phyloP scores from a whole-genome alignment of 371 early-diverging fungal genomes.

The Mortierella sp. region DNA sequence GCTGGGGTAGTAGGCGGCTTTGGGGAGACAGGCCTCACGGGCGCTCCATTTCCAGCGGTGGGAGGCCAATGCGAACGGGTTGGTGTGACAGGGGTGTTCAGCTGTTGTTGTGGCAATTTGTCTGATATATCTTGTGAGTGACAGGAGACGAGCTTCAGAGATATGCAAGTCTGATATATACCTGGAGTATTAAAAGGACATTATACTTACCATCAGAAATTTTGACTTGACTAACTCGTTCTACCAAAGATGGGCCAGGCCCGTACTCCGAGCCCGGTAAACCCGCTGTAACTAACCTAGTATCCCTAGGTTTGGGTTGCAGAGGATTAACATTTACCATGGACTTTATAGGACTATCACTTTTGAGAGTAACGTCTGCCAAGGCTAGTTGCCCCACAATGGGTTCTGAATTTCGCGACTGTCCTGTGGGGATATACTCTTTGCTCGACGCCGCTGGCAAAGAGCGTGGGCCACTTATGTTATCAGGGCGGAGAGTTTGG shows the following conservation, averaged over 20 bases:
- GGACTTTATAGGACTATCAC: background rate
- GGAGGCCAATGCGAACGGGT: background rate
- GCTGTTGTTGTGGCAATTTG: background rate
- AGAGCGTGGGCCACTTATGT: conserved; percentile 22
- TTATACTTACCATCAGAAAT: conserved; percentile 8
- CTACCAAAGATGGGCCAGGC: background rate
- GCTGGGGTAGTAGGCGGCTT: conserved; percentile 6
- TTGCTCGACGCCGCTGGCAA: conserved; percentile 19
- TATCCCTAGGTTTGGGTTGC: conserved; percentile 14
- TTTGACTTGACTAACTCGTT: background rate
- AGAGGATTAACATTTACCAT: conserved; percentile 21
- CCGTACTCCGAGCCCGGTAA: background rate
- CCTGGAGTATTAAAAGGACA: background rate
- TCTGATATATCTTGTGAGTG: background rate
- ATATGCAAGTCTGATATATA: background rate
- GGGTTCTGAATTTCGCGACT: conserved; percentile 26
- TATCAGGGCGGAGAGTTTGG: background rate
- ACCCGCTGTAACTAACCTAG: background rate
- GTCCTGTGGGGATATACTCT: background rate
- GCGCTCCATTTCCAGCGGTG: background rate
- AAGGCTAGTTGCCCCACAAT: background rate
- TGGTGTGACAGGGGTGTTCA: background rate
- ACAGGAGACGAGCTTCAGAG: background rate
- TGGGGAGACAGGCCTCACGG: conserved; percentile 18
- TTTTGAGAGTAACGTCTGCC: background rate